Base-by-base conservation (phyloP, 2,329 filamentous ascomycete genomes). In the Epichloe gansuensis region DNA sequence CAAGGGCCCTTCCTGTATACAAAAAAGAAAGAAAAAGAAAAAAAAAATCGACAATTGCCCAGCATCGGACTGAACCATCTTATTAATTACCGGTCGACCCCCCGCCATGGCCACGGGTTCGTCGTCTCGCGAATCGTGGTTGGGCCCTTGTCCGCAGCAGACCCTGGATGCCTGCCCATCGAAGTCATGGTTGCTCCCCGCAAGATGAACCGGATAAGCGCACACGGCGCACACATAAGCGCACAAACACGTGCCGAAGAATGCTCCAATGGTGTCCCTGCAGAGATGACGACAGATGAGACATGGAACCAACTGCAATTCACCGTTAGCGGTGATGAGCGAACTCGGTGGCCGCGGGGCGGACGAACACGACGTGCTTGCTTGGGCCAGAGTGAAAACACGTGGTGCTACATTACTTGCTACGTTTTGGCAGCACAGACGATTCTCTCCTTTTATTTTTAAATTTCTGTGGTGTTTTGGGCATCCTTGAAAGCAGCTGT, bases 231-330 rank as follows among this genome's bases (percentile, higher is more conserved):
- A 21, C 17, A 2, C 17, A 27, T 23, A 49, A 40, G 38, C 47
- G 38, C 49, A 45, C 34, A 25, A 36, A 9, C 21, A 36, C 17
- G 25, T 34, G 43, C 47, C 47, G 8, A 39, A 8, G 34, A 51
- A 36, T 11, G 40, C 15, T 23, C 40, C 41, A 51, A 51, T 46
- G 21, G 35, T 27, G 40, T 25, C 31, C 31, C 40, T 45, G 31
- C 40, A 51, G 49, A 51, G 31, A 51, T 51, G 35, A 51, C 49
- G 42, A 44, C 49, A 50, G 48, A 17, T 35, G 48, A 50, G 48
- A 50, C 48, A 42, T 25, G 40, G 6, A 48, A 8, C 34, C 17
- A 38, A 17, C 17, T 38, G 11, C n/a, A 48, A 3, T 31, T 31
- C 25, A 35, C 43, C 15, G 25, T 31, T 34, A 3, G 43, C 27